Conservation (phyloP, 192 early-diverging fungal genomes). For the Spinellus fusiger region DNA sequence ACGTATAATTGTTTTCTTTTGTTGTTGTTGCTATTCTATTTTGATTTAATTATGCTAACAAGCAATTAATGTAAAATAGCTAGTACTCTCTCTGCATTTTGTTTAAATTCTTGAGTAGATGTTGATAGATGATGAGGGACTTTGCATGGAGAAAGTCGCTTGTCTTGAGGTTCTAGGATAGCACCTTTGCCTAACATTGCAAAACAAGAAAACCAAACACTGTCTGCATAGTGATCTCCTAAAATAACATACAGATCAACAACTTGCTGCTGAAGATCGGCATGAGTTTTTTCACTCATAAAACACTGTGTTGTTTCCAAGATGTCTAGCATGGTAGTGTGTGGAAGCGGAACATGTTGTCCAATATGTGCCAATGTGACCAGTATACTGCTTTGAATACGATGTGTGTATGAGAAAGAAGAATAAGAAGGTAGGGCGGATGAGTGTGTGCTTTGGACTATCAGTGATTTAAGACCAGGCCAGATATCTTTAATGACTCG, state of each 20-base stretch:
- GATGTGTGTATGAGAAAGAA: constrained; percentile 9
- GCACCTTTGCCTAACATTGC: not conserved
- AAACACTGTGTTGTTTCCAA: constrained; percentile 10
- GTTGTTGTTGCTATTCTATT: not conserved
- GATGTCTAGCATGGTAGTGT: constrained; percentile 7
- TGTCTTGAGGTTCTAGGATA: not conserved
- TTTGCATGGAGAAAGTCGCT: not conserved
- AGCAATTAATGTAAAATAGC: not conserved
- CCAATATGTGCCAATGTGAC: constrained; percentile 17
- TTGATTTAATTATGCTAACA: not conserved
- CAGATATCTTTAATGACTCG: constrained; percentile 40
- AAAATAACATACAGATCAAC: constrained; percentile 4
- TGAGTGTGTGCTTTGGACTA: constrained; percentile 10
- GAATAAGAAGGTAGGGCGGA: not conserved
- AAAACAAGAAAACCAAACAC: constrained; percentile 16
- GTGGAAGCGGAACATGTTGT: constrained; percentile 11
- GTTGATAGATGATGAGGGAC: not conserved
- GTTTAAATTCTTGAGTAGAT: not conserved
- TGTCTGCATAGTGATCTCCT: constrained; percentile 10
- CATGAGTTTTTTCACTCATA: not conserved
- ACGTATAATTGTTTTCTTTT: not conserved
- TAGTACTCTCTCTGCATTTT: not conserved
- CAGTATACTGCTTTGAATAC: constrained; percentile 17
- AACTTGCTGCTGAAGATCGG: constrained; percentile 11
- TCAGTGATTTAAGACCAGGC: constrained; percentile 31